Percentiles rank a stretch among this genome's conserved stretches.
phyloP scores from a whole-genome alignment of 345 rosid species.

The Xanthoceras sorbifolium region DNA sequence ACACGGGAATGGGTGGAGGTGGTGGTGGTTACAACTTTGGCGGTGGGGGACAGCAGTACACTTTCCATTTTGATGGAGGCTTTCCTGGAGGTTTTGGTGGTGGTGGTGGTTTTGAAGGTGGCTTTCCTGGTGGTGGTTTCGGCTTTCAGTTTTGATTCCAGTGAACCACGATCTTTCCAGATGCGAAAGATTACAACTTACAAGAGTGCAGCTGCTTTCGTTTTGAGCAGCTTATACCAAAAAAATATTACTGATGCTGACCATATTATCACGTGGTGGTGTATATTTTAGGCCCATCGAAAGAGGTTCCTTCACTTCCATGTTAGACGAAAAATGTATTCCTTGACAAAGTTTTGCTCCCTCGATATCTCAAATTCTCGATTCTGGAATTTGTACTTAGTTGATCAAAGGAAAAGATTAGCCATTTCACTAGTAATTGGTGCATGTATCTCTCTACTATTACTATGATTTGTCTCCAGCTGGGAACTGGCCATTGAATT shows the following conservation, averaged over 20 bases:
- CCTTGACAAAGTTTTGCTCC: conserved; percentile 22
- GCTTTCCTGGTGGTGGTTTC: conserved; percentile 73
- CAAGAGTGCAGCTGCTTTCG: conserved; percentile 3
- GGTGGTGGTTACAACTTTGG: conserved; percentile 81
- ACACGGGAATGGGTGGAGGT: conserved; percentile 77
- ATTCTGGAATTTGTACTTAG: conserved; percentile 18
- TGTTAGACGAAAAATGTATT: conserved; percentile 6
- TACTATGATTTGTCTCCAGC: neutral
- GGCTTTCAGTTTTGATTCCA: conserved; percentile 62
- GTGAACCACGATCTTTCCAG: neutral
- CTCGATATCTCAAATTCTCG: conserved; percentile 10
- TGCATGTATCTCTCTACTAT: neutral
- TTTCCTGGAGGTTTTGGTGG: conserved; percentile 71
- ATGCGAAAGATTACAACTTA: neutral
- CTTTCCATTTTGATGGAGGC: conserved; percentile 90
- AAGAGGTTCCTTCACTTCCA: conserved; percentile 16
- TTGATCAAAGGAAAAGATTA: conserved; percentile 13
- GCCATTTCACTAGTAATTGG: conserved; percentile 20
- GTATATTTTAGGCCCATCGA: conserved; percentile 15
- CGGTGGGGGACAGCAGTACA: conserved; percentile 76
- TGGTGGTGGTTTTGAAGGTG: conserved; percentile 36
- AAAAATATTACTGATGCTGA: conserved; percentile 19
- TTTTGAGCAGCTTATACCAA: neutral
- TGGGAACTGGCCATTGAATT: neutral
- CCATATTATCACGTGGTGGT: conserved; percentile 5